A percentile compares a stretch with the other conserved stretches of the same genome.
Evolutionary conservation across 2,329 filamentous ascomycete species (phyloP).

Genomic region (Lasiodiplodia sp.): DNA sequence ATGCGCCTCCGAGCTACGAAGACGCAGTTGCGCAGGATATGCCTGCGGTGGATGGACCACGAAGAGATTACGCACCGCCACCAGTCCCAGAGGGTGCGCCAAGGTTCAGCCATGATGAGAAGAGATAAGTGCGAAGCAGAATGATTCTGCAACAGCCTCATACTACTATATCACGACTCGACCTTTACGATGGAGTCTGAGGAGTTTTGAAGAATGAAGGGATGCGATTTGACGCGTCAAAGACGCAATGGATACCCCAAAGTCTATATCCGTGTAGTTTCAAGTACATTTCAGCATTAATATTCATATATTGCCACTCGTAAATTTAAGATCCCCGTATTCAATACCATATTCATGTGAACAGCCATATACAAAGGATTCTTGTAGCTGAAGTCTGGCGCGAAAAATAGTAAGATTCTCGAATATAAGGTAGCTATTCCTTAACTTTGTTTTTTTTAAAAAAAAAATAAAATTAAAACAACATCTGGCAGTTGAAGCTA

Average conservation of each 20-base stretch:
- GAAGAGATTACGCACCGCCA: slow-evolving; percentile 68
- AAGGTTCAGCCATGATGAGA: slow-evolving; percentile 43
- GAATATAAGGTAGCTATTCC: no score
- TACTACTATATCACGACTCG: neutral
- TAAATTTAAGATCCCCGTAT: neutral
- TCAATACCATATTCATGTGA: neutral
- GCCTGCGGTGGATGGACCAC: slow-evolving; percentile 74
- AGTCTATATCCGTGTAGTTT: neutral
- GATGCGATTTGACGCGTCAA: neutral
- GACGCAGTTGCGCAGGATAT: slow-evolving; percentile 85
- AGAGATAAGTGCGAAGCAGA: slow-evolving; percentile 33
- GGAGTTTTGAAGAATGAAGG: neutral
- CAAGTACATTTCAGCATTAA: neutral
- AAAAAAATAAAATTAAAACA: no score
- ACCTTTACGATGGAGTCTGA: neutral
- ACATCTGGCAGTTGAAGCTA: no score
- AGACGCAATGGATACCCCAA: slow-evolving; percentile 11
- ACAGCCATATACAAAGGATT: neutral
- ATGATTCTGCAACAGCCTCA: neutral
- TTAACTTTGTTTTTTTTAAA: no score
- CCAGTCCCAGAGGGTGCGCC: slow-evolving; percentile 47
- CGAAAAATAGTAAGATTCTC: no score
- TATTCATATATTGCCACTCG: neutral
- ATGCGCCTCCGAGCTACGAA: slow-evolving; percentile 94
- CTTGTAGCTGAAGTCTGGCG: no score